Evolutionary conservation across 2,329 filamentous ascomycete genomes (phyloP).

Genomic region (Blastomyces gilchristii): DNA sequence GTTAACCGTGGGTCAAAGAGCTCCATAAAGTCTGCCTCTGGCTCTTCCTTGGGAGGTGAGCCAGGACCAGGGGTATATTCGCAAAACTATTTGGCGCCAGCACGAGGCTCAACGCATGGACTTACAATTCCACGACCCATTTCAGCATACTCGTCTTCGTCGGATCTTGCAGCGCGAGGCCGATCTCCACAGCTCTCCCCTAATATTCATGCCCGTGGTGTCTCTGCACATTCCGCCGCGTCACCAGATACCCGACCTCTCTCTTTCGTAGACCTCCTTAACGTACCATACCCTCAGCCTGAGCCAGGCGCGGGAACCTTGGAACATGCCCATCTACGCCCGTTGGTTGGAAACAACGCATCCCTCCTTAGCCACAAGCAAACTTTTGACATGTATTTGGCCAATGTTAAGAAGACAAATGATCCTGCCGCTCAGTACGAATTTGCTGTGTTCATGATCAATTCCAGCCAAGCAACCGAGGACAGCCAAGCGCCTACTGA

Average conservation of each 20-base stretch:
- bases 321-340: slow-evolving; percentile 72
- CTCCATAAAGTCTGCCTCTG: slow-evolving; percentile 21
- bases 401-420: slow-evolving; percentile 94
- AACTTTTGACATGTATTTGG: slow-evolving; percentile 94
- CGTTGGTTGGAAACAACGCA: slow-evolving; percentile 74
- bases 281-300: slow-evolving; percentile 69
- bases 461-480: slow-evolving; percentile 50
- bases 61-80: slow-evolving; percentile 33
- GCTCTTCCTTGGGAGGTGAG: slow-evolving; percentile 37
- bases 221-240: slow-evolving; percentile 40
- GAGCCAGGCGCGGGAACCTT: slow-evolving; percentile 53
- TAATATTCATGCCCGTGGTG: slow-evolving; percentile 38
- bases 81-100: slow-evolving; percentile 53
- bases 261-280: slow-evolving; percentile 54
- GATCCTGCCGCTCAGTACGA: slow-evolving; percentile 87
- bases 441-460: slow-evolving; percentile 89
- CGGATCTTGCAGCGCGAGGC: slow-evolving; percentile 56
- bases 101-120: slow-evolving; percentile 41
- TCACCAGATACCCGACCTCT: slow-evolving; percentile 50
- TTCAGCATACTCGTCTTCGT: slow-evolving; percentile 65
- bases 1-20: slow-evolving; percentile 21
- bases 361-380: slow-evolving; percentile 84
- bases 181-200: slow-evolving; percentile 46
- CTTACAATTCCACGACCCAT: slow-evolving; percentile 57
- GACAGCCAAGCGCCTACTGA: slow-evolving; percentile 11